Conservation (phyloP, 1,139 yeast species). For the Yamadazyma kanchanaburiensis region DNA sequence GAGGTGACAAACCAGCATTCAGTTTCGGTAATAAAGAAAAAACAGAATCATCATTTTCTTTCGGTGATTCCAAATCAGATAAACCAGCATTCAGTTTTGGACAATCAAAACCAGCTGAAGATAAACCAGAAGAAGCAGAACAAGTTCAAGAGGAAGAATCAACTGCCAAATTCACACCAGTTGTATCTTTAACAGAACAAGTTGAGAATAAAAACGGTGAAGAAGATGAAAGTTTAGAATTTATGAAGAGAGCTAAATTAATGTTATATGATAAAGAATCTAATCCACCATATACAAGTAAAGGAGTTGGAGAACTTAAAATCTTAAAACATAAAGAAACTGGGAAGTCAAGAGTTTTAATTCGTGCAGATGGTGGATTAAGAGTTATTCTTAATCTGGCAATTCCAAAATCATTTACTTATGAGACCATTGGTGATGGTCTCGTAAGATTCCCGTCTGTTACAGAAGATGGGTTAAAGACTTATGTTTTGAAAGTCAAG, state of each 20-base stretch:
- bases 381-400: conserved; percentile 71
- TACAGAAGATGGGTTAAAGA: conserved; percentile 42
- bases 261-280: conserved; percentile 57
- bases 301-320: conserved; percentile 83
- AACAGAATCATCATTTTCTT: conserved; percentile 19
- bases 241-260: conserved; percentile 69
- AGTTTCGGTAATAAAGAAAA: conserved; percentile 12
- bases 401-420: conserved; percentile 50
- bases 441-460: conserved; percentile 60
- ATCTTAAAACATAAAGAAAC: conserved; percentile 58
- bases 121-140: conserved; percentile 2
- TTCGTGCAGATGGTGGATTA: conserved; percentile 88
- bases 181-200: conserved; percentile 44
- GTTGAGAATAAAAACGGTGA: conserved; percentile 67
- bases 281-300: conserved; percentile 46
- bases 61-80: conserved; percentile 5
- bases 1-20: conserved; percentile 15
- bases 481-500: conserved; percentile 72
- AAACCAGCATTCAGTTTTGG: conserved; percentile 29
- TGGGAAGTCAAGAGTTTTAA: conserved; percentile 63
- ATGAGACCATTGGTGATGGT: conserved; percentile 58
- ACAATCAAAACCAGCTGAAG: conserved; percentile 5
- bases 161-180: conserved; percentile 34
- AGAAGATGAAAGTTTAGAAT: conserved; percentile 68
- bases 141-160: conserved; percentile 5